Evolutionary conservation across 306 rosid species (phyloP).

Genomic region (Casuarina cunninghamiana): DNA sequence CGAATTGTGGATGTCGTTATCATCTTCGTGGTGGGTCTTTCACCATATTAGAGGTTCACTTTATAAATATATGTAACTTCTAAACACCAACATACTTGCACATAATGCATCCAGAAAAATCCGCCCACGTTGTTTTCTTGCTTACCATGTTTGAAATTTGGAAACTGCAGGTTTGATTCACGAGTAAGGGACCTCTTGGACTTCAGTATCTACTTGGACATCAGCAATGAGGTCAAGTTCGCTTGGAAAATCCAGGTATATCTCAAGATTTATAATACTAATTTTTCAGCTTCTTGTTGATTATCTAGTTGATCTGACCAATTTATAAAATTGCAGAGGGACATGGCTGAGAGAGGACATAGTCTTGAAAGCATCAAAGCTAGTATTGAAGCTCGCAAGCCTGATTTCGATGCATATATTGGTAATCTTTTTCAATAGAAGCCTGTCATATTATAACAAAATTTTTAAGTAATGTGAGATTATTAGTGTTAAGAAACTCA

Average conservation of each 20-base stretch:
- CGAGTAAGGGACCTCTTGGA: conserved; percentile 94
- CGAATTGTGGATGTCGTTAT: conserved; percentile 32
- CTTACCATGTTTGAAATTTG: too few species aligned
- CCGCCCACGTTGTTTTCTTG: too few species aligned
- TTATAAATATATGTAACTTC: background rate
- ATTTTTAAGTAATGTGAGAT: too few species aligned
- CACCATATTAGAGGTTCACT: background rate
- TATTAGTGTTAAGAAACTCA: too few species aligned
- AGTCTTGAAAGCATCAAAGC: conserved; percentile 99
- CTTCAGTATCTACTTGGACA: conserved; percentile 97
- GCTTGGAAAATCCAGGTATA: conserved; percentile 99
- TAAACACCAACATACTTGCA: background rate
- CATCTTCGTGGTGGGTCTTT: conserved; percentile 43
- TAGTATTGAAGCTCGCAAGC: conserved; percentile 95
- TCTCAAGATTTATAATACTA: too few species aligned
- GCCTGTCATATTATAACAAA: too few species aligned
- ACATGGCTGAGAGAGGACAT: conserved; percentile 99
- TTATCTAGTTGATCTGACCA: conserved; percentile 14
- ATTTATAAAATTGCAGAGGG: conserved; percentile 59
- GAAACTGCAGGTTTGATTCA: conserved; percentile 63
- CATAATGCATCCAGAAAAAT: too few species aligned
- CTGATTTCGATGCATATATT: conserved; percentile 92
- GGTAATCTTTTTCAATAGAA: conserved; percentile 39
- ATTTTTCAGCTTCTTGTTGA: too few species aligned
- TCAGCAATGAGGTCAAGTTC: conserved; percentile 96